phyloP scores from a whole-genome alignment of 1,139 yeast species.

The Taiozyma sp. region DNA sequence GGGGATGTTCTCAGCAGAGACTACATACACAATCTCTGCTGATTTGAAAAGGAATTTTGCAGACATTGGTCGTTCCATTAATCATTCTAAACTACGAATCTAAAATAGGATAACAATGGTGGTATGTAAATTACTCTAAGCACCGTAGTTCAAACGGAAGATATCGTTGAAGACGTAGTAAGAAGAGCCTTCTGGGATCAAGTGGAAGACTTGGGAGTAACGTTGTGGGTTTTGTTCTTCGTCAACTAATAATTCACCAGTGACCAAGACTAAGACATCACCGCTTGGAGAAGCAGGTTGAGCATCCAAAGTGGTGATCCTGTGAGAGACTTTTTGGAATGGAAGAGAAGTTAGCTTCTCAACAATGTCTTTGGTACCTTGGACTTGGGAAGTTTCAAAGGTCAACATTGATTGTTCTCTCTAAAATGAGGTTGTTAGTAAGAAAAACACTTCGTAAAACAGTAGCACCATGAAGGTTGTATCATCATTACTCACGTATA shows the following conservation, averaged over 20 bases:
- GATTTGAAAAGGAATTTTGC: no score
- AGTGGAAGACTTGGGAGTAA: conserved; percentile 95
- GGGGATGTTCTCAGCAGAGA: no score
- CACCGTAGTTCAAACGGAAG: conserved; percentile 81
- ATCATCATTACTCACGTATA: conserved; percentile 48
- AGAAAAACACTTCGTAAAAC: no score
- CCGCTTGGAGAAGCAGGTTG: conserved; percentile 96
- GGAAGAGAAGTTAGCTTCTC: conserved; percentile 87
- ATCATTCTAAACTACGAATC: neutral
- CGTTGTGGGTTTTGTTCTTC: conserved; percentile 94
- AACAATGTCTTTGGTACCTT: conserved; percentile 88
- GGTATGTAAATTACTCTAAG: conserved; percentile 18
- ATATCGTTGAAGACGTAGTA: conserved; percentile 95
- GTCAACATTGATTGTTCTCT: conserved; percentile 97
- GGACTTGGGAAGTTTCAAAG: conserved; percentile 89
- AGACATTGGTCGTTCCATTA: neutral
- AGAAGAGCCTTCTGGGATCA: conserved; percentile 86
- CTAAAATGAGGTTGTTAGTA: conserved; percentile 21
- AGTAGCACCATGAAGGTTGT: no score
- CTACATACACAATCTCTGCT: no score
- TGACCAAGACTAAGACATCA: conserved; percentile 94
- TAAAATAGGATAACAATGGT: neutral
- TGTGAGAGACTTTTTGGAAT: conserved; percentile 86
- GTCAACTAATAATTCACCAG: conserved; percentile 87
- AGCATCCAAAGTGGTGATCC: conserved; percentile 92